Evolutionary conservation across 495 filamentous ascomycete species (phyloP), one percentile per base, ranked within the genome.

Genomic region (Xylona heveae): DNA sequence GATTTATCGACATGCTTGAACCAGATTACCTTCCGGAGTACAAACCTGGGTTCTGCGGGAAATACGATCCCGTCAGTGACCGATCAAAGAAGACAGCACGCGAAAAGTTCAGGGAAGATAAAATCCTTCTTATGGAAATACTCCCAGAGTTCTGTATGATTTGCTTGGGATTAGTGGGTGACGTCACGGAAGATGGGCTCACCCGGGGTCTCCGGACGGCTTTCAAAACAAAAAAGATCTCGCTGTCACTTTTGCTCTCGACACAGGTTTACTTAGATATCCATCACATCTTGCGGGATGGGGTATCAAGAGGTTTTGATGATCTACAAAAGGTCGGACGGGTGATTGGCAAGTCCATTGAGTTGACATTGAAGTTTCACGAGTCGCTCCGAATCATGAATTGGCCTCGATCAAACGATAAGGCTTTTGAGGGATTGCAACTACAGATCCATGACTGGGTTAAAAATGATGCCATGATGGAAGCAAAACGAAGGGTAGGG

Each of bases 181-280:
- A 28, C 9, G 3, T 21, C 36, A 1, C 46, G 5, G 34, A 49
- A 12, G 56, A 59, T 25, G 52, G 57, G 30, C 47, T 59, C 20
- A 35, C 50, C n/a, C 47, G 52, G 3, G 48, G 48, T 0, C 30
- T 58, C 20, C 34, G 34, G 15, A 38, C 50, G 27, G 30, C 51
- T 21, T 34, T 26, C 15, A 29, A 36, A 8, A 48, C 45, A 1
- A 16, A 29, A 17, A 5, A 42, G 3, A 24, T 54, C 1, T 31
- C 53, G 5, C 32, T 55, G 2, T 47, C 43, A 28, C 37, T 47
- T 2, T 44, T 57, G 1, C 57, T 59, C 29, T 48, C 55, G 16
- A 44, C 43, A 2, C 55, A 58, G 13, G 27, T 49, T n/a, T 58
- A 49, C 24, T 43, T 58, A 3, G 53, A 59, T 23, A 51, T 49